Evolutionary conservation across 306 rosid species (phyloP), one percentile per base, ranked within the genome.

Genomic region (Malus fusca): DNA sequence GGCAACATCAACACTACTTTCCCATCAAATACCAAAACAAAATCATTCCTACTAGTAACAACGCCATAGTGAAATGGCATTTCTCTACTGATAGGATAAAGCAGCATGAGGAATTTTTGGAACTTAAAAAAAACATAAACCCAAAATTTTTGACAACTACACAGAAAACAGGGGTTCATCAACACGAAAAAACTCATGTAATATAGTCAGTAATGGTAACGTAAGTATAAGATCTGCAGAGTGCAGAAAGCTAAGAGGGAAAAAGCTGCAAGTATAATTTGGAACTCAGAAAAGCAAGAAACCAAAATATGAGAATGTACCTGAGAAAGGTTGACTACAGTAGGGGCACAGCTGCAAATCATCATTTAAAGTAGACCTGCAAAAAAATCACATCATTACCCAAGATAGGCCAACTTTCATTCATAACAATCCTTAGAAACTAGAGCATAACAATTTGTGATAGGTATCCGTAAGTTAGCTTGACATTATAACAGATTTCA

Each of bases 261-360:
- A 79, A 19, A 51, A 68, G 13, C 17, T 19, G 11, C 10, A 13
- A 69, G 67, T 17, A 37, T 12, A 61, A 53, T 37, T 74, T 25
- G 52, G 11, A 58, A 66, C 42, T 35, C 26, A 55, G 59, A 75
- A 53, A 53, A 43, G 66, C 61, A 69, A 28, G 72, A 40, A 19
- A 66, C 64, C 19, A 48, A 51, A 48, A 14, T 73, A 26, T 33
- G 11, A 22, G 72, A 40, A 30, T 73, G 78, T 85, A 90, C 99
- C 97, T 43, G 97, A 89, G 85, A 90, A 95, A 74, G 99, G 99
- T 71, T 95, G 97, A 69, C 87, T 90, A 48, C 99, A 92, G 79
- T 81, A 95, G 6, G 99, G 99, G 86, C 99, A 95, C 61, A 87
- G 80, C 85, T 92, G 99, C 84, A 90, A 73, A 46, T 87, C 99